Evolutionary conservation across 2,329 filamentous ascomycete species (phyloP), one percentile per base, ranked within the genome.

Genomic region (Fusarium sacchari): DNA sequence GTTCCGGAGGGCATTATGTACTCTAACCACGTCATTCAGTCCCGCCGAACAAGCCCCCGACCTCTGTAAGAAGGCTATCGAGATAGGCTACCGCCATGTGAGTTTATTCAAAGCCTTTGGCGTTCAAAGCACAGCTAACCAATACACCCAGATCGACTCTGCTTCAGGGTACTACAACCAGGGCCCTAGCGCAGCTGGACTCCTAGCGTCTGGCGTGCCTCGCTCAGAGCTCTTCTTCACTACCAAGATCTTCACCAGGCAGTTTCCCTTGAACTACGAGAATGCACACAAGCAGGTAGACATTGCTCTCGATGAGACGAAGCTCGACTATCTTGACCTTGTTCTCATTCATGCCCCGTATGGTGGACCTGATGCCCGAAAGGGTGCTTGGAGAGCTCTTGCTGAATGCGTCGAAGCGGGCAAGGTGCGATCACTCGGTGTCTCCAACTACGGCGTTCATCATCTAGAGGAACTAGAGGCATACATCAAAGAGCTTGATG

Each of bases 241-340:
- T 39, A 86, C 86, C 73, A 90, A 90, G 79, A 82, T 90, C 24
- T 86, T 86, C n/a, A 73, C 80, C n/a, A 76, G 79, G 9, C 77
- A 77, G 42, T 71, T 77, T 57, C 81, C 81, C 0, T 74, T 87
- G 37, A 81, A 81, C 70, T 96, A 96, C 77, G 87, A 91, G 20
- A 87, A 85, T 64, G 88, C 92, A 28, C 91, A 90, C 80, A 85
- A 85, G 22, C 88, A 91, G 72, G 87, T 97, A 72, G 83, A 91
- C 72, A 83, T 87, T 60, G 92, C 91, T 22, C 83, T 95, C 28
- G 82, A 86, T 59, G 86, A 90, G 67, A 89, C 91, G 0, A 88
- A 89, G 20, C 84, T 93, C 9, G 88, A 85, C 28, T 94, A 93
- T 80, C 86, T 93, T 71, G 91, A 94, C 76, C 85, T 94, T 64